phyloP scores from a whole-genome alignment of 805 yeast genomes.

The Nakazawaea peltata region DNA sequence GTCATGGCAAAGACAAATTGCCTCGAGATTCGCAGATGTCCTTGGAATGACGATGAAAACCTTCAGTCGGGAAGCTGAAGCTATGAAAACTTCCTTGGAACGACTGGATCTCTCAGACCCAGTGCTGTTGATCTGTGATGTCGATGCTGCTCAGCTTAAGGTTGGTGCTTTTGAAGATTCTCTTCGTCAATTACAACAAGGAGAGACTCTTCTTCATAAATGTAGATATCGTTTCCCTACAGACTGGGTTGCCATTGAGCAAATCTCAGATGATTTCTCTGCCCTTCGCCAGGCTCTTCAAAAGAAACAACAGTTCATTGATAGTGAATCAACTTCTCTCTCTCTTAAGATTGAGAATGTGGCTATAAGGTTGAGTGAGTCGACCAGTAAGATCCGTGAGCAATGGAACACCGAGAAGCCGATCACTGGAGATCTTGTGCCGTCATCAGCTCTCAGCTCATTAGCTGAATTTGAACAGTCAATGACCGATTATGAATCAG shows the following conservation, averaged over 20 bases:
- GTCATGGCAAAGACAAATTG: conserved; percentile 43
- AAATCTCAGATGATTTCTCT: conserved; percentile 41
- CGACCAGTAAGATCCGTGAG: conserved; percentile 20
- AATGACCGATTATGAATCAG: conserved; percentile 11
- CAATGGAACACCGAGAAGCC: conserved; percentile 48
- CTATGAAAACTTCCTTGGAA: conserved; percentile 30
- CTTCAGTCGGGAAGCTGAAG: conserved; percentile 23
- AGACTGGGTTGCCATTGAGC: conserved; percentile 58
- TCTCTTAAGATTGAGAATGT: conserved; percentile 33
- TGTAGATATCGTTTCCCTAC: conserved; percentile 39
- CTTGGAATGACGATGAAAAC: conserved; percentile 23
- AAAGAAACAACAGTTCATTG: conserved; percentile 28
- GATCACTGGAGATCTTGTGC: conserved; percentile 29
- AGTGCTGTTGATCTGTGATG: conserved; percentile 27
- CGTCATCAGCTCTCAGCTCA: conserved; percentile 33
- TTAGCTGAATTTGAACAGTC: conserved; percentile 21
- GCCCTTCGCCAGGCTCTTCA: conserved; percentile 31
- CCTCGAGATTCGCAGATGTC: conserved; percentile 30
- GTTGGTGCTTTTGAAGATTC: conserved; percentile 15
- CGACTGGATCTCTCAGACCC: conserved; percentile 24
- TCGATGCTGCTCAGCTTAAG: conserved; percentile 25
- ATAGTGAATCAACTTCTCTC: conserved; percentile 33
- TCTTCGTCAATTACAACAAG: conserved; percentile 18
- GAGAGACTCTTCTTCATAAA: conserved; percentile 22
- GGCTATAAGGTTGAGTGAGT: conserved; percentile 24